A percentile compares a stretch with the other conserved stretches of the same genome.
Evolutionary conservation across 306 rosid species (phyloP).

Genomic region (Cucumis hystrix): DNA sequence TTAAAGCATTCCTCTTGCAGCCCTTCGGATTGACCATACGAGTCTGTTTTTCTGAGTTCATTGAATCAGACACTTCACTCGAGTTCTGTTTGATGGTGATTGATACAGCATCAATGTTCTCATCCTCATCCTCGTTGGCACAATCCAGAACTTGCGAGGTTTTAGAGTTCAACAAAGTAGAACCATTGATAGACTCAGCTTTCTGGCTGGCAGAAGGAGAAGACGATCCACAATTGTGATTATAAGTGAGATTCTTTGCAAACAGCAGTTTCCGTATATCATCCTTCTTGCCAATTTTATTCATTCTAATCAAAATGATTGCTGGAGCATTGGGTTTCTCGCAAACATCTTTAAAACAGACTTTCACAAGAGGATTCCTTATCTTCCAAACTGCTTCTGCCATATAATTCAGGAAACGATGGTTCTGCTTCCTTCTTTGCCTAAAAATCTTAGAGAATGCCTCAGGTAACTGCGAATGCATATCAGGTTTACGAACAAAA

Average conservation of each 20-base stretch:
- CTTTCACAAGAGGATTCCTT: conserved; percentile 32
- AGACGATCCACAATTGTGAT: not conserved
- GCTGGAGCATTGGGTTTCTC: not conserved
- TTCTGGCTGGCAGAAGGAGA: not conserved
- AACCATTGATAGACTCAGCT: not conserved
- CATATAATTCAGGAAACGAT: conserved; percentile 7
- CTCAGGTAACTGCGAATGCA: conserved; percentile 13
- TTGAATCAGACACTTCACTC: not conserved
- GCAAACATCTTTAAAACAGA: not conserved
- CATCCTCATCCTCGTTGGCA: not conserved
- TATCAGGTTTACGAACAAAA: conserved; percentile 9
- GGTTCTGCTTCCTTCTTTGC: conserved; percentile 9
- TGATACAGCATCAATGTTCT: not conserved
- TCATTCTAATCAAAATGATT: conserved; percentile 6
- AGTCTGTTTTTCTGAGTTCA: not conserved
- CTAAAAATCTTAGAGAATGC: conserved; percentile 17
- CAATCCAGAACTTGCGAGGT: not conserved
- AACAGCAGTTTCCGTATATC: conserved; percentile 2
- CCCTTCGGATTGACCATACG: not conserved
- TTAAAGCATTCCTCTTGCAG: not conserved
- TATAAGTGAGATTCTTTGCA: not conserved
- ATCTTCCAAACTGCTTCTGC: conserved; percentile 32
- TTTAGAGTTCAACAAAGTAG: not conserved
- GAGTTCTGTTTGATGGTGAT: not conserved
- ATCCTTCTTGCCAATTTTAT: not conserved